These are phyloP conservation scores for Marasmius tenuissimus DNA, from an alignment of 1,284 basidiomycete species.

Conservation along the genomic window DNA sequence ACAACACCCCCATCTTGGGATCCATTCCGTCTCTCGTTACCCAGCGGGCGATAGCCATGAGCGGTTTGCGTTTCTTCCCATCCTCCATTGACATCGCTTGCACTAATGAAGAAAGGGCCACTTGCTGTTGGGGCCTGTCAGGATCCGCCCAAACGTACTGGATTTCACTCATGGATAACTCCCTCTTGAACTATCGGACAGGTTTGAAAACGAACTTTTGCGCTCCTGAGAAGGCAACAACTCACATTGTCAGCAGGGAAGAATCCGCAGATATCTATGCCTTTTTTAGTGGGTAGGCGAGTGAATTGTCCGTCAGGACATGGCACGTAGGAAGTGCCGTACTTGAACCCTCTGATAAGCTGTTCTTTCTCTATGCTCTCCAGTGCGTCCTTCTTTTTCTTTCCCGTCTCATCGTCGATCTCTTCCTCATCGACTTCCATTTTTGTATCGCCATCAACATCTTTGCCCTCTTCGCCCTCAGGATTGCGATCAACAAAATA, in stretches of 20 bases:
- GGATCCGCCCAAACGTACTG: slow-evolving; percentile 86
- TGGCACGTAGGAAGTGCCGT: slow-evolving; percentile 87
- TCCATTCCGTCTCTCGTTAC: slow-evolving; percentile 38
- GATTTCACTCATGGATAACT: slow-evolving; percentile 84
- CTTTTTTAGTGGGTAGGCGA: slow-evolving; percentile 69
- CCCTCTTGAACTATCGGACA: slow-evolving; percentile 66
- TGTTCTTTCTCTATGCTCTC: slow-evolving; percentile 72
- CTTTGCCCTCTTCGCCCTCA: slow-evolving; percentile 37
- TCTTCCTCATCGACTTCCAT: slow-evolving; percentile 41
- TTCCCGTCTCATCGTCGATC: slow-evolving; percentile 28
- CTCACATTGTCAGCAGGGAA: slow-evolving; percentile 67
- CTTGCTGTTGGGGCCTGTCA: slow-evolving; percentile 68
- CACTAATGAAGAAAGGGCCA: slow-evolving; percentile 84
- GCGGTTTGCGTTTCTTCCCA: slow-evolving; percentile 4
- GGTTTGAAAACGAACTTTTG: slow-evolving; percentile 1
- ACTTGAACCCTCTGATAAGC: slow-evolving; percentile 85
- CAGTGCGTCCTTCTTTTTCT: slow-evolving; percentile 25
- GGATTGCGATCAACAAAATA: slow-evolving; percentile 51
- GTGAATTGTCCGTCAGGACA: slow-evolving; percentile 81
- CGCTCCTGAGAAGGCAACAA: background rate
- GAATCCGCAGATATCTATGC: slow-evolving; percentile 89
- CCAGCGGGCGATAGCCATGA: slow-evolving; percentile 13
- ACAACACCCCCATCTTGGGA: slow-evolving; percentile 82
- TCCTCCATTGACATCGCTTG: slow-evolving; percentile 66
- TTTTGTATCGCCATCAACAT: slow-evolving; percentile 37